These are phyloP conservation scores for Parathielavia hyrcaniae DNA, from an alignment of 495 filamentous ascomycete species.

Conservation along the genomic window DNA sequence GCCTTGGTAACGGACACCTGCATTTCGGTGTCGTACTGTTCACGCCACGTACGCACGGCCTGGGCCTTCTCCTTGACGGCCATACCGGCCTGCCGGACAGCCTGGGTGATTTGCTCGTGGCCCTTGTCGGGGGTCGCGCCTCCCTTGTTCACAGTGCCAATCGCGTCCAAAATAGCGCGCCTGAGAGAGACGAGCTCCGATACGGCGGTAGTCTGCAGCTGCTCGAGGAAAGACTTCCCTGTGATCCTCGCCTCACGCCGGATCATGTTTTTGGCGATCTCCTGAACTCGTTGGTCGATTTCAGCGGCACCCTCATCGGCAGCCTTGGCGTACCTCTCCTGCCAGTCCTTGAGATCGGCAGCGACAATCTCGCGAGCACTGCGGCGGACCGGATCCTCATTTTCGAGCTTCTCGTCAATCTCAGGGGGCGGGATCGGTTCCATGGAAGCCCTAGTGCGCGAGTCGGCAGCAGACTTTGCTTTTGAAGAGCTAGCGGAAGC, in stretches of 20 bases:
- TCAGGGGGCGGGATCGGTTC: conserved; percentile 27
- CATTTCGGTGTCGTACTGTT: conserved; percentile 64
- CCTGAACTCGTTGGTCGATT: conserved; percentile 66
- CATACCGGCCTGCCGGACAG: conserved; percentile 67
- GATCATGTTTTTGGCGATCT: conserved; percentile 54
- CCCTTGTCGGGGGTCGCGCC: conserved; percentile 46
- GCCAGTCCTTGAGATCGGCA: conserved; percentile 74
- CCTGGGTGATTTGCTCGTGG: conserved; percentile 55
- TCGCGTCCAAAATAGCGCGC: conserved; percentile 54
- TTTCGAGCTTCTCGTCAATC: conserved; percentile 27
- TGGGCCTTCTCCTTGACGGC: conserved; percentile 76
- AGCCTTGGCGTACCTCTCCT: conserved; percentile 75
- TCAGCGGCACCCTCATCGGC: conserved; percentile 73
- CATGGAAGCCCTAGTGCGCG: conserved; percentile 21
- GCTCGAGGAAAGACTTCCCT: conserved; percentile 59
- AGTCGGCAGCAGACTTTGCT: conserved; percentile 10
- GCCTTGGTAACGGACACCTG: conserved; percentile 63
- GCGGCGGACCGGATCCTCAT: conserved; percentile 39
- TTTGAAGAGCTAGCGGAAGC: conserved; percentile 14
- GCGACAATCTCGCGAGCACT: conserved; percentile 59
- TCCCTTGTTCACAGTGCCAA: conserved; percentile 47
- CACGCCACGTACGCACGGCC: conserved; percentile 70
- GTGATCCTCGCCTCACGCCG: conserved; percentile 41
- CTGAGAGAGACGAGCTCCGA: conserved; percentile 61
- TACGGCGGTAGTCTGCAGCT: conserved; percentile 60